phyloP scores from a whole-genome alignment of 345 rosid species.

The Chamaenerion angustifolium region DNA sequence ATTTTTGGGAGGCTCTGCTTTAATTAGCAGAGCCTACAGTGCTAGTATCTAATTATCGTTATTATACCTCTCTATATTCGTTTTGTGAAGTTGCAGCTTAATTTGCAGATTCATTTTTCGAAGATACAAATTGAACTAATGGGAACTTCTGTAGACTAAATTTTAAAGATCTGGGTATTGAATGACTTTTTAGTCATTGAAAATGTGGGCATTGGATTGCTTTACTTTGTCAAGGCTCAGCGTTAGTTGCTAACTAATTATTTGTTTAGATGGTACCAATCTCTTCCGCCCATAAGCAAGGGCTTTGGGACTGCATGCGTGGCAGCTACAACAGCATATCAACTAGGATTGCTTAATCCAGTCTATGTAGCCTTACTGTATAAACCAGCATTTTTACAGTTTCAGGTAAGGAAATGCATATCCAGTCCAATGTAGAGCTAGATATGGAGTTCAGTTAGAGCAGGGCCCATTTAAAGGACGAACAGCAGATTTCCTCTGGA shows the following conservation, averaged over 20 bases:
- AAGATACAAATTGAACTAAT: too few species aligned
- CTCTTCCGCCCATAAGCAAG: constrained; percentile 84
- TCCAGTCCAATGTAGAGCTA: constrained; percentile 37
- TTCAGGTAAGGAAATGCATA: constrained; percentile 35
- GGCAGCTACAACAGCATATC: constrained; percentile 29
- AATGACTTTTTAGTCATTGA: too few species aligned
- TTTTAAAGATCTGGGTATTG: too few species aligned
- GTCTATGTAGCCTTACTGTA: constrained; percentile 26
- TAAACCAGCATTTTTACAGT: constrained; percentile 27
- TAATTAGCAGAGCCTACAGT: too few species aligned
- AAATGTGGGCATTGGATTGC: too few species aligned
- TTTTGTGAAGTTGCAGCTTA: too few species aligned
- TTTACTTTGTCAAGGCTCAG: too few species aligned
- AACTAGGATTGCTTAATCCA: constrained; percentile 28
- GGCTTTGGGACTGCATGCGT: constrained; percentile 82
- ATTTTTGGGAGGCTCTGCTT: constrained; percentile 5
- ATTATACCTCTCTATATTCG: too few species aligned
- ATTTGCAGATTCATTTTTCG: too few species aligned
- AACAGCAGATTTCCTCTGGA: constrained; percentile 64
- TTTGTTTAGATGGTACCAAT: constrained; percentile 56
- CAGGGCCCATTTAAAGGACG: constrained; percentile 78
- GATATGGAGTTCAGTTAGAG: constrained; percentile 90
- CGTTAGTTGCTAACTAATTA: background rate
- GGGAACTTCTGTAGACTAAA: too few species aligned
- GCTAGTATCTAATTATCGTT: too few species aligned